Conservation (phyloP, 179 eudicot species). For the Beta macrorhiza region DNA sequence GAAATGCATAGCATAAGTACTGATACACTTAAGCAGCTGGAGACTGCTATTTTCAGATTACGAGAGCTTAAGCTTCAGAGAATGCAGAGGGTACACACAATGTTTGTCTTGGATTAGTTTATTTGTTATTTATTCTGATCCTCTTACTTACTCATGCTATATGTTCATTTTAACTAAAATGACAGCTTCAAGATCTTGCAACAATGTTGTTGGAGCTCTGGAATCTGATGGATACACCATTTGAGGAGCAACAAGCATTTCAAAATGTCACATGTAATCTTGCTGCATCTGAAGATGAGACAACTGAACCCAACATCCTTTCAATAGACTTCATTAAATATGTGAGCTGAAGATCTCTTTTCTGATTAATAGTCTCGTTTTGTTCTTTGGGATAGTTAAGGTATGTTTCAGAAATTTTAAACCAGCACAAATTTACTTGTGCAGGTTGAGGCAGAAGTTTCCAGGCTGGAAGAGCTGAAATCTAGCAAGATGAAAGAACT, state of each 20-base stretch:
- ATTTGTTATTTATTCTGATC: not conserved
- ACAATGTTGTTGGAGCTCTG: slow-evolving; percentile 85
- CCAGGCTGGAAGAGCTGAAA: slow-evolving; percentile 72
- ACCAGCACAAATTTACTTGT: slow-evolving; percentile 6
- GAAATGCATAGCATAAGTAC: slow-evolving; percentile 57
- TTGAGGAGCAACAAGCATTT: slow-evolving; percentile 85
- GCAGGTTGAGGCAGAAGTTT: slow-evolving; percentile 86
- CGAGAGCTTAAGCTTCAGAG: slow-evolving; percentile 76
- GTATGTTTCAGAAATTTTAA: too few species aligned
- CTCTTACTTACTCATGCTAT: slow-evolving; percentile 1
- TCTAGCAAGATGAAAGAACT: slow-evolving; percentile 96
- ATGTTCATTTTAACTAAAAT: not conserved
- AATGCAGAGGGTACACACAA: slow-evolving; percentile 73
- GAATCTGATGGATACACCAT: slow-evolving; percentile 95
- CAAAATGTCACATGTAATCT: slow-evolving; percentile 82
- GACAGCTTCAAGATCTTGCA: slow-evolving; percentile 92
- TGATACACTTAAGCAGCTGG: slow-evolving; percentile 56
- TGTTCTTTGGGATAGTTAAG: not conserved
- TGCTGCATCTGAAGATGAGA: slow-evolving; percentile 89
- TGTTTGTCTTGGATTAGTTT: not conserved
- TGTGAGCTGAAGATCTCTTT: slow-evolving; percentile 42
- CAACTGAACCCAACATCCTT: slow-evolving; percentile 74
- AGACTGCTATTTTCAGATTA: slow-evolving; percentile 48
- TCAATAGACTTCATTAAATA: slow-evolving; percentile 61
- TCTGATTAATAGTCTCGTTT: not conserved